phyloP scores from a whole-genome alignment of 2,329 filamentous ascomycete species.

The Magnaporthiopsis rhizophila region DNA sequence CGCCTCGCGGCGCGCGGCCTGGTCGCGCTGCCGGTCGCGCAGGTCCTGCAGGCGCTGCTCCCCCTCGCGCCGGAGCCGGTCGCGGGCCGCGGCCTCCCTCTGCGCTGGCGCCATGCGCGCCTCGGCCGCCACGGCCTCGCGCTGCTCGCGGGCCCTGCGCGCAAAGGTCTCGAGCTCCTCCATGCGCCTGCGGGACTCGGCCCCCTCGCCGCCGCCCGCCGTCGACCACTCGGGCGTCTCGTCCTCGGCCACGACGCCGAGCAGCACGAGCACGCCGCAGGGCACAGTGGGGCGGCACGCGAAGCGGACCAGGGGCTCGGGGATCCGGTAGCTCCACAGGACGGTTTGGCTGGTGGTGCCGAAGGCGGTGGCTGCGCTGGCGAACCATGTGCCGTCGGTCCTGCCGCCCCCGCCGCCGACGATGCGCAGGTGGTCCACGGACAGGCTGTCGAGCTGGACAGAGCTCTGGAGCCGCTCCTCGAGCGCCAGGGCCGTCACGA shows the following conservation, averaged over 20 bases:
- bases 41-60: conserved; percentile 38
- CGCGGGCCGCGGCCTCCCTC: conserved; percentile 30
- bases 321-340: conserved; percentile 54
- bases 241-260: conserved; percentile 39
- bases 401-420: conserved; percentile 10
- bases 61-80: conserved; percentile 32
- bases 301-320: conserved; percentile 41
- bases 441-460: conserved; percentile 28
- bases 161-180: conserved; percentile 15
- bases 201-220: not conserved
- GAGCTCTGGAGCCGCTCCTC: conserved; percentile 20
- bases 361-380: conserved; percentile 46
- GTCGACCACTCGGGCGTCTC: conserved; percentile 46
- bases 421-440: conserved; percentile 39
- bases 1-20: conserved; percentile 35
- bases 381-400: conserved; percentile 46
- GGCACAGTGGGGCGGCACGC: conserved; percentile 45
- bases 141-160: conserved; percentile 30
- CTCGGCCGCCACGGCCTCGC: conserved; percentile 34
- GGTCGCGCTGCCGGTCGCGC: conserved; percentile 30
- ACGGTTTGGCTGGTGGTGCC: conserved; percentile 46
- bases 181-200: conserved; percentile 26
- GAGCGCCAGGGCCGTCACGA: conserved; percentile 36
- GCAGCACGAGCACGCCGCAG: conserved; percentile 50
- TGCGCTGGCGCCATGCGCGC: conserved; percentile 32